Evolutionary conservation across 495 filamentous ascomycete genomes (phyloP).

Genomic region (Hapsidospora chrysogenum): DNA sequence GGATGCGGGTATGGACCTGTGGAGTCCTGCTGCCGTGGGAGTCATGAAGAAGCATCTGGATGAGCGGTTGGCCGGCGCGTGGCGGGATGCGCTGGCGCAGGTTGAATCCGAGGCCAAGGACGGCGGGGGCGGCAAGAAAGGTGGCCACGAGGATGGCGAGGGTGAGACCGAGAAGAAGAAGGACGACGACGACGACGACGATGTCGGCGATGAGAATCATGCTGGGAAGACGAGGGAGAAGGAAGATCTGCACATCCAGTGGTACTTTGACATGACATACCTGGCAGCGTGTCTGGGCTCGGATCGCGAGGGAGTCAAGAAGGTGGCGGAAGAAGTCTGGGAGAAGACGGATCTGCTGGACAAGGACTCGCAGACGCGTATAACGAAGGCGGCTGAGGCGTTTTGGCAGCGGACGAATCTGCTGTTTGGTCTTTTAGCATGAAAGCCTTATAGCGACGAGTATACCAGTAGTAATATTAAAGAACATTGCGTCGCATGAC

Average conservation of each 20-base stretch:
- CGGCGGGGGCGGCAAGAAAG: not conserved
- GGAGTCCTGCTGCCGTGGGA: slow-evolving; percentile 54
- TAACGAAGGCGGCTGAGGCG: slow-evolving; percentile 43
- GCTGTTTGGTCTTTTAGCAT: slow-evolving; percentile 42
- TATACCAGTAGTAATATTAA: too few relatives aligned
- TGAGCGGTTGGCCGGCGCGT: slow-evolving; percentile 23
- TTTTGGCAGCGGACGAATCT: slow-evolving; percentile 71
- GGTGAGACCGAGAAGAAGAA: slow-evolving; percentile 4
- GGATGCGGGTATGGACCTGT: slow-evolving; percentile 56
- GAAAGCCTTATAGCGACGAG: too few relatives aligned
- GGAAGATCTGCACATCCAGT: slow-evolving; percentile 42
- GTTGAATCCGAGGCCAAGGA: not conserved
- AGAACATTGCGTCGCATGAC: too few relatives aligned
- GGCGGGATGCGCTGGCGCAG: slow-evolving; percentile 17
- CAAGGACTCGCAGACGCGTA: slow-evolving; percentile 22
- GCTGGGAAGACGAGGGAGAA: slow-evolving; percentile 4
- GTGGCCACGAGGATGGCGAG: slow-evolving; percentile 1
- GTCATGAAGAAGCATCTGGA: slow-evolving; percentile 41
- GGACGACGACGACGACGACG: slow-evolving; percentile 16
- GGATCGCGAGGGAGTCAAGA: not conserved
- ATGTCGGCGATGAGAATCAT: slow-evolving; percentile 5
- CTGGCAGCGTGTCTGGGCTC: slow-evolving; percentile 29
- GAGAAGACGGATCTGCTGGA: slow-evolving; percentile 26
- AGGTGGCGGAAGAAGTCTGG: slow-evolving; percentile 12
- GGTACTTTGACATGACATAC: slow-evolving; percentile 62